Evolutionary conservation across 768 basidiomycete genomes (phyloP).

Genomic region (Leccinum fibrillosum): DNA sequence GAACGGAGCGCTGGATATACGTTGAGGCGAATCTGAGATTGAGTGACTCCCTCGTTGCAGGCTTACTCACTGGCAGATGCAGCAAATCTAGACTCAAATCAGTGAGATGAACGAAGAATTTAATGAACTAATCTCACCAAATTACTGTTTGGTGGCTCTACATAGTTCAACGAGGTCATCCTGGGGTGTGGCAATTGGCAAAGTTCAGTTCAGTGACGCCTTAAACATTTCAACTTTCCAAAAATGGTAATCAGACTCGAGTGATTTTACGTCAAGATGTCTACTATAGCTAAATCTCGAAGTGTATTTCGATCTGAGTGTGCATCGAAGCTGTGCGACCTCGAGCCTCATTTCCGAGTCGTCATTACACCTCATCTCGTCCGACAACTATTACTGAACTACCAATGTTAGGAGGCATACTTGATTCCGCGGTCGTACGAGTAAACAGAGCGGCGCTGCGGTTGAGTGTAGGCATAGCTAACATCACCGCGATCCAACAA

Average conservation of each 20-base stretch:
- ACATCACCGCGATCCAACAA: not conserved
- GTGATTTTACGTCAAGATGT: constrained; percentile 18
- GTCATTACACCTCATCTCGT: not conserved
- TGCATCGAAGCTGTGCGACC: not conserved
- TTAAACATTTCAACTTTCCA: constrained; percentile 1
- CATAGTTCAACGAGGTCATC: constrained; percentile 45
- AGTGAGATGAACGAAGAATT: not conserved
- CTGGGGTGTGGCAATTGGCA: constrained; percentile 16
- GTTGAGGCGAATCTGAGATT: constrained; percentile 9
- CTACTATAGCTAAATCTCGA: not conserved
- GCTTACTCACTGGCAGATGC: constrained; percentile 61
- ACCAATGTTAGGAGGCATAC: not conserved
- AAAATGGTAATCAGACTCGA: constrained; percentile 14
- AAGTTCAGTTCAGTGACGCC: not conserved
- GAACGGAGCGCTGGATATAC: constrained; percentile 57
- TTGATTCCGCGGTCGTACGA: not conserved
- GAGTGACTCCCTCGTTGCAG: not conserved
- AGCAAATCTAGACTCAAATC: constrained; percentile 55
- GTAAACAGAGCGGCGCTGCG: not conserved
- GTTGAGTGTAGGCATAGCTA: not conserved
- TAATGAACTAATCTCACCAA: constrained; percentile 43
- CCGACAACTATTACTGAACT: not conserved
- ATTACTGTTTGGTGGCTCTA: constrained; percentile 62
- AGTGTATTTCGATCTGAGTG: not conserved
- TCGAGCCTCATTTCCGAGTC: not conserved